Percentiles rank a stretch among this genome's conserved stretches.
phyloP scores from a whole-genome alignment of 164 flowering plant species.

The Euptelea pleiosperma region DNA sequence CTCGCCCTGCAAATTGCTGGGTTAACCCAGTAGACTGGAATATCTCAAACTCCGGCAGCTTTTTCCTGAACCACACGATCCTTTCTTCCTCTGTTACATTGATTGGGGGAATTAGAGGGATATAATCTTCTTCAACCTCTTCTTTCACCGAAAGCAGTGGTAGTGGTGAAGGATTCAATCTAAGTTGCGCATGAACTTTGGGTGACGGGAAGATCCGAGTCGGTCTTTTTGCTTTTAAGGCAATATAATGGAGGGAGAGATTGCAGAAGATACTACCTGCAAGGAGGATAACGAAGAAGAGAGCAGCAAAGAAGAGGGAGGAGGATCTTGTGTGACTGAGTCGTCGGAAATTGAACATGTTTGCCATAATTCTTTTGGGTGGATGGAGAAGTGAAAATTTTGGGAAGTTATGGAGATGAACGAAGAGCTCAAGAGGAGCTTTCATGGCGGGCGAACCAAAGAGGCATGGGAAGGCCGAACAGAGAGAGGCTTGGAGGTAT shows the following conservation, averaged over 20 bases:
- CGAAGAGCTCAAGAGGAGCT: not conserved
- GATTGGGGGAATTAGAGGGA: conserved; percentile 16
- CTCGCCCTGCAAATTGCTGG: conserved; percentile 18
- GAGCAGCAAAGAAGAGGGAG: conserved; percentile 25
- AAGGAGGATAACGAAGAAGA: conserved; percentile 21
- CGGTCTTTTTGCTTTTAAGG: not conserved
- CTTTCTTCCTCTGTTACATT: conserved; percentile 24
- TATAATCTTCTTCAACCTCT: conserved; percentile 10
- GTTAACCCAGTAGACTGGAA: conserved; percentile 22
- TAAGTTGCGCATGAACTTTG: not conserved
- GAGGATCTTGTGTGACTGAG: conserved; percentile 8
- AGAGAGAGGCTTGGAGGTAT: too few relatives aligned
- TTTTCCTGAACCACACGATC: conserved; percentile 27
- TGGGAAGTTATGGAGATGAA: not conserved
- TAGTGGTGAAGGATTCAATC: conserved; percentile 4
- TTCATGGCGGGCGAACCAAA: conserved; percentile 8
- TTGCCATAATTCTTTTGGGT: conserved; percentile 1
- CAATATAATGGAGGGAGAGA: conserved; percentile 11
- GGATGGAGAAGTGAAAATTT: not conserved
- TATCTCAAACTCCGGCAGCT: conserved; percentile 26
- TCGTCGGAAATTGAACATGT: conserved; percentile 5
- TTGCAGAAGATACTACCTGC: conserved; percentile 19
- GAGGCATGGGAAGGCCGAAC: too few relatives aligned
- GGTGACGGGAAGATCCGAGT: not conserved
- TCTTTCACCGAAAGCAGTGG: conserved; percentile 12